Conservation (phyloP, 139 green algal genomes). For the Micractinium conductrix region DNA sequence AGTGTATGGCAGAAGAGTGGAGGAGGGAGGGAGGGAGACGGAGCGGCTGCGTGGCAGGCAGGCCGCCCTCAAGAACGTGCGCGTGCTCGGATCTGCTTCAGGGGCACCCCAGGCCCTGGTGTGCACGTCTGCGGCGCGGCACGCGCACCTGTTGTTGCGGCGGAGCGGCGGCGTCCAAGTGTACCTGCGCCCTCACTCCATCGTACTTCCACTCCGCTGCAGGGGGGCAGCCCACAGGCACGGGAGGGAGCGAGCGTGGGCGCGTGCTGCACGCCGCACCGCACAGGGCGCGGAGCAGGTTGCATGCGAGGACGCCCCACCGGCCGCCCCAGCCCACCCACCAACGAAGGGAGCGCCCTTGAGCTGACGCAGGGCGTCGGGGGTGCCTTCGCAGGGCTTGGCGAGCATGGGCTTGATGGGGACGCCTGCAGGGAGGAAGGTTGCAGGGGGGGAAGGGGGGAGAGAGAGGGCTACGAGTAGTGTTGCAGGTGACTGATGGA, state of each 20-base stretch:
- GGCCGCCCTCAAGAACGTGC: no score
- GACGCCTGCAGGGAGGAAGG: constrained; percentile 55
- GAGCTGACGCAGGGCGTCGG: constrained; percentile 68
- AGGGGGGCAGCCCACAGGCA: background rate
- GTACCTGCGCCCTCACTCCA: constrained; percentile 88
- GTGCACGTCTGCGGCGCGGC: no score
- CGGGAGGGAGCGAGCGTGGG: no score
- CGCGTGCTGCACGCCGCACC: background rate
- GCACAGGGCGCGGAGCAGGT: background rate
- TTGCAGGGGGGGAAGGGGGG: background rate
- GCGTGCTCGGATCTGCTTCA: no score
- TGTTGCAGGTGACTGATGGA: no score
- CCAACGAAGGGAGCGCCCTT: constrained; percentile 51
- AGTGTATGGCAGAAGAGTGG: background rate
- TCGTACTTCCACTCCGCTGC: constrained; percentile 93
- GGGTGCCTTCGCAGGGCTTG: constrained; percentile 64
- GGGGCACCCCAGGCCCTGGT: no score
- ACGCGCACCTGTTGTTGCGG: no score
- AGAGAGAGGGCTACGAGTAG: no score
- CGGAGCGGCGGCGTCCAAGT: no score
- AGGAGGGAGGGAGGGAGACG: background rate
- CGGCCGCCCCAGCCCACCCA: background rate
- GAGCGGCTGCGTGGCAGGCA: no score
- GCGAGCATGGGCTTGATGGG: constrained; percentile 95
- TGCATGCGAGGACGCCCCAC: background rate